Conservation (phyloP, 192 early-diverging fungal genomes). For the Irineochytrium annulatum region DNA sequence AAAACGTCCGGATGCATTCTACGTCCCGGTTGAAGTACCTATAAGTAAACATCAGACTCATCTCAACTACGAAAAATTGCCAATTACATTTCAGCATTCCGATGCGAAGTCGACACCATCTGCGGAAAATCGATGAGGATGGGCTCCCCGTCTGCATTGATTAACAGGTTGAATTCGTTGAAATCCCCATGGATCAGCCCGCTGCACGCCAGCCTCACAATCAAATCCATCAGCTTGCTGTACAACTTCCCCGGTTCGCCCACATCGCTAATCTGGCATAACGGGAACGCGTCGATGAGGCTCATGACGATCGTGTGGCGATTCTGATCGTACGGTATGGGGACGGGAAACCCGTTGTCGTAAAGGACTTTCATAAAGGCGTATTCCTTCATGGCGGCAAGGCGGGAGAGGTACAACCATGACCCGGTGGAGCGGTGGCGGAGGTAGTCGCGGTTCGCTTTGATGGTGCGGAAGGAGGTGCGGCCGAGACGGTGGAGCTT, state of each 20-base stretch:
- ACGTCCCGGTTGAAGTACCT: slow-evolving; percentile 98
- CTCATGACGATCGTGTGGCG: slow-evolving; percentile 98
- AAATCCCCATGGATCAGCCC: slow-evolving; percentile 99
- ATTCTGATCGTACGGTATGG: slow-evolving; percentile 85
- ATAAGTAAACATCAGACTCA: background rate
- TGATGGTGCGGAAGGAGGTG: slow-evolving; percentile 94
- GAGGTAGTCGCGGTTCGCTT: slow-evolving; percentile 96
- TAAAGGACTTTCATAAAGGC: slow-evolving; percentile 98
- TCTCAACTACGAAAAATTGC: background rate
- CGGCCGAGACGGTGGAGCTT: slow-evolving; percentile 96
- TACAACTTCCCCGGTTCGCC: slow-evolving; percentile 90
- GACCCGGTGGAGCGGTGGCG: slow-evolving; percentile 89
- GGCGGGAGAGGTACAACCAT: slow-evolving; percentile 98
- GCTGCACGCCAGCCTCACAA: slow-evolving; percentile 87
- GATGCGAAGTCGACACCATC: slow-evolving; percentile 97
- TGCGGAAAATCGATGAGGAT: slow-evolving; percentile 99
- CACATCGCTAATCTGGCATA: slow-evolving; percentile 86
- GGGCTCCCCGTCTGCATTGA: slow-evolving; percentile 73
- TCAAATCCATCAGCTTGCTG: slow-evolving; percentile 90
- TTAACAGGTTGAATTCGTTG: slow-evolving; percentile 98
- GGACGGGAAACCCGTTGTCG: slow-evolving; percentile 95
- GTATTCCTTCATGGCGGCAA: slow-evolving; percentile 97
- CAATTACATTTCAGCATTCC: slow-evolving; percentile 81
- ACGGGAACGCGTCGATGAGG: slow-evolving; percentile 86
- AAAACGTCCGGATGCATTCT: slow-evolving; percentile 93